phyloP scores from a whole-genome alignment of 345 rosid genomes.

The Lepidium didymum region DNA sequence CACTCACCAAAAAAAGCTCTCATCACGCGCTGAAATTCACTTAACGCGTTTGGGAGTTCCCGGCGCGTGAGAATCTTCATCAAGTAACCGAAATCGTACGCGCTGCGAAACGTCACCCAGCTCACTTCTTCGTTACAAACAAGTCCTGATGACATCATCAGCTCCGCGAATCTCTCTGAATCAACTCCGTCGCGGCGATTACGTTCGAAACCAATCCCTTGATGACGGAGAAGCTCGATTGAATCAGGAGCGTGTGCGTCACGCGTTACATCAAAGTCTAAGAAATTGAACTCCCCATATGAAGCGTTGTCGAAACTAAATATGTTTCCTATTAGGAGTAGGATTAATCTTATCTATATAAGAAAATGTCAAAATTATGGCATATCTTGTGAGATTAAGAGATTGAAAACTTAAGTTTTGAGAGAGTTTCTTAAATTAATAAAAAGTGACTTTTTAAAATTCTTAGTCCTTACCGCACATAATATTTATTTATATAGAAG shows the following conservation, averaged over 20 bases:
- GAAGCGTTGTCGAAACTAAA: slow-evolving; percentile 24
- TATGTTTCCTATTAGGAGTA: too few species aligned
- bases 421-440: too few species aligned
- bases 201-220: slow-evolving; percentile 70
- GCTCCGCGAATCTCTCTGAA: slow-evolving; percentile 59
- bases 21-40: slow-evolving; percentile 40
- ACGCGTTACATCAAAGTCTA: slow-evolving; percentile 57
- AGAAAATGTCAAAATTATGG: too few species aligned
- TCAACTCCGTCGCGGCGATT: slow-evolving; percentile 49
- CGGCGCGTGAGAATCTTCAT: slow-evolving; percentile 69
- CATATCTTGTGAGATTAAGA: too few species aligned
- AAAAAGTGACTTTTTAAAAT: too few species aligned
- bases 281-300: slow-evolving; percentile 91
- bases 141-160: slow-evolving; percentile 83
- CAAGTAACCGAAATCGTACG: slow-evolving; percentile 85
- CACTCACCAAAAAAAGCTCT: slow-evolving; percentile 51
- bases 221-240: slow-evolving; percentile 56
- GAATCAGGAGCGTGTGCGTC: slow-evolving; percentile 79
- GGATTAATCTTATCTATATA: too few species aligned
- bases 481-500: background rate
- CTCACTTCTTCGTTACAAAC: slow-evolving; percentile 66
- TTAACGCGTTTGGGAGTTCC: slow-evolving; percentile 38
- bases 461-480: too few species aligned
- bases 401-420: too few species aligned
- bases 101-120: slow-evolving; percentile 95